Base-by-base conservation (phyloP, 306 rosid genomes). In the Castanopsis chinensis region DNA sequence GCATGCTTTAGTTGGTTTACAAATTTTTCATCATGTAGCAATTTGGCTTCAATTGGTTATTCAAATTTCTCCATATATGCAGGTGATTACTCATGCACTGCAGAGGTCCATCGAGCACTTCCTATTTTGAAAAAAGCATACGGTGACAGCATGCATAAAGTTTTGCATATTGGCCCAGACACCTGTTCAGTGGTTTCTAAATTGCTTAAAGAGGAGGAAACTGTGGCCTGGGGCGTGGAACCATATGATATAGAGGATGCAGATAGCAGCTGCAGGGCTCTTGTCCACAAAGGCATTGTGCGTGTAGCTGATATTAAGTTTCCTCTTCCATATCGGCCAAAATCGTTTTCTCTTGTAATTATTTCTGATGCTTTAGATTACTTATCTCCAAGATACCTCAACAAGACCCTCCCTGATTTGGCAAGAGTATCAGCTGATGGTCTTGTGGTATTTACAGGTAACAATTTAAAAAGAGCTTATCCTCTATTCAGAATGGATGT, bases 161-260 rank as follows among this genome's bases (percentile, higher is more conserved):
- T 90, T 80, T 87, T 90, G 80, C 94, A 90, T 60, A 87, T 90
- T 75, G 94, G 94, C 60, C 94, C 92, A 25, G 91, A 88, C 69
- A 77, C 89, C 33, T 88, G 89, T 83, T 85, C 75, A 19, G 92
- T 89, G 78, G 89, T 86, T 75, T 88, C 88, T 30, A 85, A 79
- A 78, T 85, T 92, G 88, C 78, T 75, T 55, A 81, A 76, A 78
- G 88, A 92, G 82, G 90, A 86, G 15, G 97, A 88, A 82, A 90
- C 94, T 73, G 92, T 88, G 79, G 97, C 91, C 21, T 92, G 97
- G 97, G 97, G 92, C 56, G 51, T 85, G 77, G 97, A 92, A 68
- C 97, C 97, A 19, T 92, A 90, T 27, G 94, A 90, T 75, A 77
- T 81, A 72, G 97, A 90, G 83, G 97, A 90, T 65, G 89, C 83